Percentiles rank a stretch among this genome's conserved stretches.
phyloP scores from a whole-genome alignment of 1,284 basidiomycete genomes.

The Schizopora paradoxa region DNA sequence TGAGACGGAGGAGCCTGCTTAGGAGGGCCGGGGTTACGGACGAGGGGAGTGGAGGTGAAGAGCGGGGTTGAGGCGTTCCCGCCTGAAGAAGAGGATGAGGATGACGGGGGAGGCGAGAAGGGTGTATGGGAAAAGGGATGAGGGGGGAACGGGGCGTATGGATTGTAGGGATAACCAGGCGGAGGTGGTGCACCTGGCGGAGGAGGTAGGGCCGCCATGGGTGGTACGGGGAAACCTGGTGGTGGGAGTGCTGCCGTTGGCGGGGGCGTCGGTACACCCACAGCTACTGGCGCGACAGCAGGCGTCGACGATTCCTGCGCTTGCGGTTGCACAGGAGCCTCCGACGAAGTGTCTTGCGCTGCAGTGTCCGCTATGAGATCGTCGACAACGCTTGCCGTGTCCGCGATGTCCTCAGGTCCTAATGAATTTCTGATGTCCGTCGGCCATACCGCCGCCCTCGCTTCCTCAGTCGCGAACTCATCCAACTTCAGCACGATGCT shows the following conservation, averaged over 20 bases:
- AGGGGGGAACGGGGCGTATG: neutral
- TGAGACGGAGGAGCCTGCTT: slow-evolving; percentile 24
- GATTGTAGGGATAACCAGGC: slow-evolving; percentile 8
- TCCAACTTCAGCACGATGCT: slow-evolving; percentile 13
- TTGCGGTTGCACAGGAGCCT: too few species aligned
- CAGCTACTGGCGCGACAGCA: slow-evolving; percentile 8
- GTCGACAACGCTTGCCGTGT: too few species aligned
- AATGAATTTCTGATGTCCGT: slow-evolving; percentile 11
- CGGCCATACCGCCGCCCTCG: slow-evolving; percentile 13
- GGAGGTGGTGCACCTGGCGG: slow-evolving; percentile 43
- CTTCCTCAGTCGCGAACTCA: slow-evolving; percentile 5
- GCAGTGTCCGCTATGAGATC: too few species aligned
- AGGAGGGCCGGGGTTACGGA: slow-evolving; percentile 26
- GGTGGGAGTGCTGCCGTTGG: slow-evolving; percentile 8
- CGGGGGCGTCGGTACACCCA: slow-evolving; percentile 6
- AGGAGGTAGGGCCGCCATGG: slow-evolving; percentile 12
- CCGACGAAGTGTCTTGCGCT: too few species aligned
- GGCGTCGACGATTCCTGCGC: too few species aligned
- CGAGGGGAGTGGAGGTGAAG: slow-evolving; percentile 26
- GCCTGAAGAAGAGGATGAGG: slow-evolving; percentile 1
- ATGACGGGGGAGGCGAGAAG: neutral
- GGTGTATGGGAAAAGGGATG: slow-evolving; percentile 15
- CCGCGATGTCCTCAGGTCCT: too few species aligned
- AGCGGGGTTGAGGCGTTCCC: neutral
- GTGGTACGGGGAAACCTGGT: slow-evolving; percentile 2